These are phyloP conservation scores for Chaetoceros muelleri DNA, from an alignment of 108 stramenopile genomes.

Conservation along the genomic window DNA sequence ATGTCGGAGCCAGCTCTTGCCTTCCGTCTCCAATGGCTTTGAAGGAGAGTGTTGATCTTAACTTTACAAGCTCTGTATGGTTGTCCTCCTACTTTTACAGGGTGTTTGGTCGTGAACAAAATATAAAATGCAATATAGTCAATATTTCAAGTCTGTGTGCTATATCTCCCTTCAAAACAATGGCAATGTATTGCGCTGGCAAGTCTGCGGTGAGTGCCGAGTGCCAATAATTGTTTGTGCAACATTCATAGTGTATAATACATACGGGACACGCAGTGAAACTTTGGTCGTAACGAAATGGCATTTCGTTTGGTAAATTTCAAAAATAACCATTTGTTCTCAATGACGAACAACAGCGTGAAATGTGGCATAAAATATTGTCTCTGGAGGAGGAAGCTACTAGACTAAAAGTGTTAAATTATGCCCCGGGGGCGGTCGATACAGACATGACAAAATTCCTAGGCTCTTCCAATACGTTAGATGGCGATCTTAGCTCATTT, in stretches of 20 bases:
- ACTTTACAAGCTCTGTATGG: conserved; percentile 58
- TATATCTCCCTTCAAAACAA: conserved; percentile 46
- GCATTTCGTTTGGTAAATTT: no score
- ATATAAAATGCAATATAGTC: conserved; percentile 19
- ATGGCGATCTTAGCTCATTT: conserved; percentile 23
- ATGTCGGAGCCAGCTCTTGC: conserved; percentile 28
- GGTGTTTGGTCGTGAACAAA: conserved; percentile 8
- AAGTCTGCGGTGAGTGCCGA: conserved; percentile 48
- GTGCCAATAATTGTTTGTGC: neutral
- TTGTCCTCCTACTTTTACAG: conserved; percentile 30
- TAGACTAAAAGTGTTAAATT: conserved; percentile 45
- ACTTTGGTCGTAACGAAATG: no score
- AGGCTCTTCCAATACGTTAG: conserved; percentile 25
- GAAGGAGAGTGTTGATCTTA: conserved; percentile 46
- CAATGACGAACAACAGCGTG: no score
- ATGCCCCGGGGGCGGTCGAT: conserved; percentile 72
- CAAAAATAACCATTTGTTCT: no score
- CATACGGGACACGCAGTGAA: no score
- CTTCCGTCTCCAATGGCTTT: conserved; percentile 31
- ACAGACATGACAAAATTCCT: conserved; percentile 56
- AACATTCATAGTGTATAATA: no score
- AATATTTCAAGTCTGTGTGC: conserved; percentile 71
- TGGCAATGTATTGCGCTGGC: conserved; percentile 63
- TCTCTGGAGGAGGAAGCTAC: conserved; percentile 34
- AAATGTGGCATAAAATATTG: conserved; percentile 52